phyloP scores from a whole-genome alignment of 2,329 filamentous ascomycete genomes.

The Phialocephala sp. region DNA sequence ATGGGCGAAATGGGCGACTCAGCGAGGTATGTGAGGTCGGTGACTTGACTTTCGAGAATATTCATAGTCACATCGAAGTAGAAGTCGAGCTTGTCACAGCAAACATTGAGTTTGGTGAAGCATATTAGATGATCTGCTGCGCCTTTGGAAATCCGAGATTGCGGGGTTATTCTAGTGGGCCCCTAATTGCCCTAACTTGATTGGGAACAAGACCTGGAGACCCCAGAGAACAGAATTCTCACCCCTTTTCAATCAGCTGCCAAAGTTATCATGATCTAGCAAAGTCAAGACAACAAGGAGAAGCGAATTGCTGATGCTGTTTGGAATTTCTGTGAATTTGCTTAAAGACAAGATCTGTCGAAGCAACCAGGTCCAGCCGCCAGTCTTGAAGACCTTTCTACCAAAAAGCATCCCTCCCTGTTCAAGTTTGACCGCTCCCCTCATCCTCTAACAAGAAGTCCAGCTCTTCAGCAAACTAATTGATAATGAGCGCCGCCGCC shows the following conservation, averaged over 20 bases:
- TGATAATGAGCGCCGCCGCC: not conserved
- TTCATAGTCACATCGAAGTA: constrained; percentile 43
- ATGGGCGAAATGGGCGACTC: constrained; percentile 39
- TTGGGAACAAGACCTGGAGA: constrained; percentile 1
- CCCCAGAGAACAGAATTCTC: not conserved
- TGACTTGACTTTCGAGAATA: constrained; percentile 42
- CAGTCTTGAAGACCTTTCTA: not conserved
- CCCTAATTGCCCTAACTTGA: not conserved
- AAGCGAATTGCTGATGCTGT: not conserved
- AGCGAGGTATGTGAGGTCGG: constrained; percentile 41
- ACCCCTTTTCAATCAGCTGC: not conserved
- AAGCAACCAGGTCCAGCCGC: not conserved
- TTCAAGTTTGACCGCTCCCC: not conserved
- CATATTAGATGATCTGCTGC: not conserved
- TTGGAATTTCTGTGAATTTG: not conserved
- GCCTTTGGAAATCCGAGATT: constrained; percentile 13
- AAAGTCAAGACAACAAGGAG: not conserved
- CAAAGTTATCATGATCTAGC: not conserved
- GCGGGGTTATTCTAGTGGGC: constrained; percentile 23
- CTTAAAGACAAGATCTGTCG: not conserved
- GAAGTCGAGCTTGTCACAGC: not conserved
- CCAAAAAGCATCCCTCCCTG: not conserved
- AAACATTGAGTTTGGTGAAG: not conserved
- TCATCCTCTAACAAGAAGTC: not conserved
- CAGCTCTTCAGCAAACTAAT: not conserved